A percentile compares a stretch with the other conserved stretches of the same genome.
Conservation (phyloP, 371 early-diverging fungal genomes). For the Basidiobolus heterosporus region DNA sequence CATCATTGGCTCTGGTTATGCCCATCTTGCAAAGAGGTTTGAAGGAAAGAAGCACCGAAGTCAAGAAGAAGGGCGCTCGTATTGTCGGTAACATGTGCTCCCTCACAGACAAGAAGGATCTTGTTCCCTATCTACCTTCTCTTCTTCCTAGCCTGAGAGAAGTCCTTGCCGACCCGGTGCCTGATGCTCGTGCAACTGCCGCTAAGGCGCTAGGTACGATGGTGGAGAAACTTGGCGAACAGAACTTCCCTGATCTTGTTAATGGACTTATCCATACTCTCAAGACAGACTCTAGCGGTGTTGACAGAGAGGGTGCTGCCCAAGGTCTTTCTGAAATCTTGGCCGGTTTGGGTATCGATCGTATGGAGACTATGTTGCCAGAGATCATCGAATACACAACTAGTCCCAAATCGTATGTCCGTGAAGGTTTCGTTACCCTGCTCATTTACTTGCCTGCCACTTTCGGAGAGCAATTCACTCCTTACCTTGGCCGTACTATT, state of each 20-base stretch:
- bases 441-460: conserved; percentile 90
- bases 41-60: conserved; percentile 70
- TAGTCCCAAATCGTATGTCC: conserved; percentile 58
- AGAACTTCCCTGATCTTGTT: conserved; percentile 80
- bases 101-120: conserved; percentile 75
- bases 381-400: conserved; percentile 71
- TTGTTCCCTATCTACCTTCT: conserved; percentile 66
- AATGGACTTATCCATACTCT: conserved; percentile 69
- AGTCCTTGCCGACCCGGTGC: conserved; percentile 87
- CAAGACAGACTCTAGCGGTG: conserved; percentile 69
- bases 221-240: conserved; percentile 81
- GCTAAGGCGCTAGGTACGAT: conserved; percentile 86
- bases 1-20: conserved; percentile 85
- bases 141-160: conserved; percentile 77
- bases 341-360: conserved; percentile 72
- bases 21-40: conserved; percentile 89
- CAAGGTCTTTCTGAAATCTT: conserved; percentile 91
- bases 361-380: conserved; percentile 77
- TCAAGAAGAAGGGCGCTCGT: conserved; percentile 87
- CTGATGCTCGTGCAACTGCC: conserved; percentile 84
- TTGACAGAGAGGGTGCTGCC: conserved; percentile 92
- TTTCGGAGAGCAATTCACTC: conserved; percentile 75
- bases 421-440: conserved; percentile 90
- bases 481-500: conserved; percentile 71
- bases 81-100: conserved; percentile 94